These are phyloP conservation scores for Myrmaecium sp. DNA, from an alignment of 2,329 filamentous ascomycete species.

Conservation along the genomic window DNA sequence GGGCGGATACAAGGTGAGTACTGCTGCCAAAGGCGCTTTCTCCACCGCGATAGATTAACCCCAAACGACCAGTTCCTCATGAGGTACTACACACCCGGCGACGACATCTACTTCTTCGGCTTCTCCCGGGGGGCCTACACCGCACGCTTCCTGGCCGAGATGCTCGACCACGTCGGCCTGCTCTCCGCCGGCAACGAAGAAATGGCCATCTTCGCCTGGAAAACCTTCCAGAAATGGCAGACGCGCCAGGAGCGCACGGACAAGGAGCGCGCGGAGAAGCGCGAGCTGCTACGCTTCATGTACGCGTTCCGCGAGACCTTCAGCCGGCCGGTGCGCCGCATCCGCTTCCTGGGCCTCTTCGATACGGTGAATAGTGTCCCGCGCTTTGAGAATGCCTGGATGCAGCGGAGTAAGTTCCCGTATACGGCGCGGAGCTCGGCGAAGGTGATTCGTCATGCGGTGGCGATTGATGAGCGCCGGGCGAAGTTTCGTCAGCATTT, in stretches of 20 bases:
- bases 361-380: conserved; percentile 72
- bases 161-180: conserved; percentile 69
- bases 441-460: conserved; percentile 48
- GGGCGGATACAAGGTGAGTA: conserved; percentile 62
- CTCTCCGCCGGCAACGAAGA: conserved; percentile 72
- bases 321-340: conserved; percentile 54
- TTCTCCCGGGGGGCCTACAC: conserved; percentile 35
- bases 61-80: conserved; percentile 24
- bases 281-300: conserved; percentile 57
- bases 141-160: conserved; percentile 47
- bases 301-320: conserved; percentile 70
- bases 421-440: conserved; percentile 41
- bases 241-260: conserved; percentile 30
- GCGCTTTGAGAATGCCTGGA: conserved; percentile 57
- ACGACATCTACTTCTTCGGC: conserved; percentile 32
- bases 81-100: conserved; percentile 30
- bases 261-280: conserved; percentile 32
- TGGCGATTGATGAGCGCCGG: conserved; percentile 52
- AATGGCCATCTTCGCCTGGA: conserved; percentile 73
- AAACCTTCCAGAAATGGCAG: conserved; percentile 61
- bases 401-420: conserved; percentile 63
- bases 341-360: conserved; percentile 63
- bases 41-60: background rate
- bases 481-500: conserved; percentile 58
- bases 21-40: conserved; percentile 44